phyloP scores from a whole-genome alignment of 2,329 filamentous ascomycete species.

The Botrytis hyacinthi region DNA sequence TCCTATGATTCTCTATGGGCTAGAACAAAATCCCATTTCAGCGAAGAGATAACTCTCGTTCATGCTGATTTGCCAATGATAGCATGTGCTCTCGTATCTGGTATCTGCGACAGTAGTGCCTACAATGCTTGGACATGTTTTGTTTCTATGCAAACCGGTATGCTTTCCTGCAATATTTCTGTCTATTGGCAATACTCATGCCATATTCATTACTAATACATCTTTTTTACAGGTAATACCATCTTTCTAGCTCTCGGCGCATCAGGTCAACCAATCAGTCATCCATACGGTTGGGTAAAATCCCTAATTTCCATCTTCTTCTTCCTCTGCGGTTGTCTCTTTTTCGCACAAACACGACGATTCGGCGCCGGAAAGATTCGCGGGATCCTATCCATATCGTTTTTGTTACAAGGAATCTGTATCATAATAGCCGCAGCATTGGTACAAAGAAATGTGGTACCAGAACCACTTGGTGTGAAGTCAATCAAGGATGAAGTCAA shows the following conservation, averaged over 20 bases:
- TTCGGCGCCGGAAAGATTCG: slow-evolving; percentile 37
- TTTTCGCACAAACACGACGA: slow-evolving; percentile 42
- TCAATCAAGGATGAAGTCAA: slow-evolving; percentile 35
- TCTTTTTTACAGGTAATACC: slow-evolving; percentile 50
- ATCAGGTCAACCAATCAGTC: slow-evolving; percentile 49
- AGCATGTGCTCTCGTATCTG: slow-evolving; percentile 46
- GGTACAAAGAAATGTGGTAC: slow-evolving; percentile 47
- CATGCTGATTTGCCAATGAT: slow-evolving; percentile 42
- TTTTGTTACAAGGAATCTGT: slow-evolving; percentile 51
- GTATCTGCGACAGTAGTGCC: slow-evolving; percentile 47
- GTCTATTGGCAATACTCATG: neutral
- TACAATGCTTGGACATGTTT: slow-evolving; percentile 51
- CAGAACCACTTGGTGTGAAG: slow-evolving; percentile 42
- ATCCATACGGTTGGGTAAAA: slow-evolving; percentile 53
- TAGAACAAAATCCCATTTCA: slow-evolving; percentile 26
- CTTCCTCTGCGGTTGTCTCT: slow-evolving; percentile 54
- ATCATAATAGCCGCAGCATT: slow-evolving; percentile 54
- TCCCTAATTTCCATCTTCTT: slow-evolving; percentile 52
- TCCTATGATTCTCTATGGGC: neutral
- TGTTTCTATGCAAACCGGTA: slow-evolving; percentile 53
- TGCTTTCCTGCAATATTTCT: neutral
- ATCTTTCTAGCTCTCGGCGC: slow-evolving; percentile 61
- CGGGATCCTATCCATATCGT: slow-evolving; percentile 48
- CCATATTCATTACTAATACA: slow-evolving; percentile 1
- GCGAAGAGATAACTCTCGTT: slow-evolving; percentile 35